Evolutionary conservation across 139 green algal species (phyloP), one percentile per base, ranked within the genome.

Genomic region (Chlorella sp.): DNA sequence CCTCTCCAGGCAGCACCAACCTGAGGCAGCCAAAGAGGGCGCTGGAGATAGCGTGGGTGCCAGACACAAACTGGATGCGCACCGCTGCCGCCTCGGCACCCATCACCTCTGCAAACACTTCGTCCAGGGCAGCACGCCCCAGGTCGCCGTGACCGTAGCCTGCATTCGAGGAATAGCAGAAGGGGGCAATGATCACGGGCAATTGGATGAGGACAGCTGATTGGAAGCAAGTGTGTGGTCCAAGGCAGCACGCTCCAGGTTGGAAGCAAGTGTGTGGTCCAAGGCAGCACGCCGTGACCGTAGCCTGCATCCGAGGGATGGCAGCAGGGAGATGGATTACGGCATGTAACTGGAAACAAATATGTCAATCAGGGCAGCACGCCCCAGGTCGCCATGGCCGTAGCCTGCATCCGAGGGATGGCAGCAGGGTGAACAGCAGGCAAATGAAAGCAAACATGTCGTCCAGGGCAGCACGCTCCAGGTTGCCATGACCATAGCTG

Each of bases 61-160:
- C 97, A 34, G 94, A 97, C 66, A 99, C 93, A 87, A 97, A 98
- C 86, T 98, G 96, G 40, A 96, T 94, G 42, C 97, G 95, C 88
- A 98, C 96, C 30, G 97, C 88, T 12, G 97, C 97, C 32, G 96
- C 93, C 90, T 99, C 97, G 0, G 97, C 95, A 5, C 96, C 98
- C 94, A 99, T 97, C 28, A 99, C 89, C 71, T 96, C 79, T 0
- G 97, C 97, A 89, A 99, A 94, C 39, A 98, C 94, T 21, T 94
- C 90, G 91, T 99, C 97, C 37, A 99, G 93, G 9, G 96, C 95
- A 61, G 96, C 94, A 2, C 97, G 88, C 14, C 97, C 97, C 36
- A 97, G 89, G 93, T 99, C 97, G 1, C 96, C 97, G 87, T 99
- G 96, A 1, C 97, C 97, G 88, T 99, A 99, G 4, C 97, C 97